Percentiles rank a stretch among this genome's conserved stretches.
Conservation (phyloP, 495 filamentous ascomycete genomes). For the Hyaloscypha bicolor region DNA sequence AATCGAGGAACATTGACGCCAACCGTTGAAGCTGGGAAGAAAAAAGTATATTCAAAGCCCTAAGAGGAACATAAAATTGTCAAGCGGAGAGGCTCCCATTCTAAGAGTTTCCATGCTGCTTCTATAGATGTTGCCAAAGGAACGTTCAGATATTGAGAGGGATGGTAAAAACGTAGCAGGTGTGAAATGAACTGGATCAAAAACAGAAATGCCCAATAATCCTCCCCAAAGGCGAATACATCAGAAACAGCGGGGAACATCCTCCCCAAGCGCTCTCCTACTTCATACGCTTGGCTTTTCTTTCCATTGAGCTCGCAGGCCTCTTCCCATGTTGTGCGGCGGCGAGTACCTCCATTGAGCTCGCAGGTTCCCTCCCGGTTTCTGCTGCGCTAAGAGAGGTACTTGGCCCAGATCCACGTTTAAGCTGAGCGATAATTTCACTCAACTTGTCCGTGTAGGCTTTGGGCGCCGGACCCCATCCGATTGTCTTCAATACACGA, state of each 20-base stretch:
- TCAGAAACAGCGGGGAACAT: neutral
- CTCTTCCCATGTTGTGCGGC: constrained; percentile 18
- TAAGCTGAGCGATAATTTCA: constrained; percentile 26
- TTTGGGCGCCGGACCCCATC: constrained; percentile 27
- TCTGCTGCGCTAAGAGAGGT: neutral
- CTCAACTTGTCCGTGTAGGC: constrained; percentile 24
- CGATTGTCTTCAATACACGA: constrained; percentile 14
- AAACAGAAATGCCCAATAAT: neutral
- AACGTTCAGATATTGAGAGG: neutral
- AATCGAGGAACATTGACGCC: too few relatives aligned
- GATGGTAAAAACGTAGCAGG: neutral
- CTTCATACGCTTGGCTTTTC: constrained; percentile 30
- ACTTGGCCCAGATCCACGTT: constrained; percentile 12
- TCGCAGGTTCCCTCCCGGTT: constrained; percentile 18
- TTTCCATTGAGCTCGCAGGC: constrained; percentile 22
- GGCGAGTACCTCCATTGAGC: constrained; percentile 6
- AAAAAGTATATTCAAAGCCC: too few relatives aligned
- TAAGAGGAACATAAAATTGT: neutral
- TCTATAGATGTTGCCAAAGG: neutral
- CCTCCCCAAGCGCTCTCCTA: neutral
- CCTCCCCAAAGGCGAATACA: neutral
- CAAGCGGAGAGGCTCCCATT: neutral
- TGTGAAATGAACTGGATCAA: neutral
- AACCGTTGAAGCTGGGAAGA: too few relatives aligned
- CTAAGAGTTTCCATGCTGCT: neutral